These are phyloP conservation scores for Handroanthus guayacan DNA, from an alignment of 257 asterid genomes.

Conservation along the genomic window DNA sequence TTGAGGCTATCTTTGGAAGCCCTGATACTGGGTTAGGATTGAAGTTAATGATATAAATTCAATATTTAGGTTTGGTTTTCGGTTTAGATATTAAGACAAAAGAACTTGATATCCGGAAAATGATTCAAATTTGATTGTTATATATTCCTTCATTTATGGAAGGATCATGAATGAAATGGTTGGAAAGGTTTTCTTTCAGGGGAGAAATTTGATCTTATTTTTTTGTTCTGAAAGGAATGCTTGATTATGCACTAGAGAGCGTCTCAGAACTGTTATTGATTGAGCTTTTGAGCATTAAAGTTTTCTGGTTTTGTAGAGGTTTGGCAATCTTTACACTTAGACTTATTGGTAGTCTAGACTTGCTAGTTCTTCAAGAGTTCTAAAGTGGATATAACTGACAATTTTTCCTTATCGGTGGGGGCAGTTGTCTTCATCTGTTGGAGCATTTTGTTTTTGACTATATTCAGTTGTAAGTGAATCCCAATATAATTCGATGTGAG, in stretches of 20 bases:
- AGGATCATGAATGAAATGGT: background rate
- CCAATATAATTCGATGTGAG: no score
- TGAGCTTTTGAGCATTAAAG: background rate
- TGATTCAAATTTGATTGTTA: background rate
- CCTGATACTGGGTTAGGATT: background rate
- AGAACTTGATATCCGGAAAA: background rate
- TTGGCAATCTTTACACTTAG: background rate
- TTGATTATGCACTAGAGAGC: conserved; percentile 22
- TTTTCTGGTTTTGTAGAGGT: background rate
- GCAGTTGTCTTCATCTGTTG: background rate
- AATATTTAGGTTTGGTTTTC: background rate
- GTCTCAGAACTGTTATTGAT: conserved; percentile 3
- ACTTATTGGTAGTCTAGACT: background rate
- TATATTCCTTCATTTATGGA: background rate
- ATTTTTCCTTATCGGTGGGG: background rate
- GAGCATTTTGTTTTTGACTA: background rate
- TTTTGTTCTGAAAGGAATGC: background rate
- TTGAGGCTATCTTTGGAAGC: background rate
- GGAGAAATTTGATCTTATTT: background rate
- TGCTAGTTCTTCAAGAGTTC: background rate
- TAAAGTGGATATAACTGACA: background rate
- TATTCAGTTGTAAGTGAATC: background rate
- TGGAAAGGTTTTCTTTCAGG: background rate
- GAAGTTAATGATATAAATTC: background rate
- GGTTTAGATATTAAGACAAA: conserved; percentile 10